Base-by-base conservation (phyloP, 1,139 yeast species). In the Casaregolazyma suthepensis region DNA sequence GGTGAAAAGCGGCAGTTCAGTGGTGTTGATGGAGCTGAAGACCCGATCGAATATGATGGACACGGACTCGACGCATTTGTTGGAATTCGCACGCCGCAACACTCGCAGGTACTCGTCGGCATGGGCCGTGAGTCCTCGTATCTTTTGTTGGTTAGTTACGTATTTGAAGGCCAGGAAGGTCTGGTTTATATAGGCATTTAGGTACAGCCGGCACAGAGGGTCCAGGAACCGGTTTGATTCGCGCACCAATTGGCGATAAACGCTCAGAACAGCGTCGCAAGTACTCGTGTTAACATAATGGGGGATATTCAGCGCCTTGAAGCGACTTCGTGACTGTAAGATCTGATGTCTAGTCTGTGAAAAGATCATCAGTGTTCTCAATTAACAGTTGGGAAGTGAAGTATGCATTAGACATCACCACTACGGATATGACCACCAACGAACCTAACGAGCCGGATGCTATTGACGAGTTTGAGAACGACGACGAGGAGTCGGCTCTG, bases 381-480 rank as follows among this genome's bases (percentile, higher is more conserved):
- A n/a, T n/a, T n/a, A n/a, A n/a, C n/a, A n/a, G n/a, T n/a, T n/a
- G 40, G 40, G 40, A 35, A 54, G 52, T n/a, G 66, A n/a, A n/a
- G n/a, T n/a, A n/a, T n/a, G n/a, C n/a, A n/a, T n/a, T n/a, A n/a
- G n/a, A 65, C 61, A 62, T 59, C 35, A 68, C 57, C 1, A 57
- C 62, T 46, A 44, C 51, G 54, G 64, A 67, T 13, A 65, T 58
- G 45, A 65, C 68, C 13, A 51, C 52, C 22, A 65, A 54, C 3
- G 64, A 59, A 3, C 26, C 18, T 9, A 43, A 22, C 15, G 57
- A 54, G 7, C 31, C 6, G 6, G 52, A 53, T 13, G 58, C 52
- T 12, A 54, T 50, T 13, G 56, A 57, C 7, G 60, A 55, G 9
- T 57, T 58, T 22, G 60, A 58, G n/a, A 59, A 57, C 38, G 59